A percentile compares a stretch with the other conserved stretches of the same genome.
Conservation (phyloP, 202 grass and related monocot species). For the Cymbopogon flexuosus region DNA sequence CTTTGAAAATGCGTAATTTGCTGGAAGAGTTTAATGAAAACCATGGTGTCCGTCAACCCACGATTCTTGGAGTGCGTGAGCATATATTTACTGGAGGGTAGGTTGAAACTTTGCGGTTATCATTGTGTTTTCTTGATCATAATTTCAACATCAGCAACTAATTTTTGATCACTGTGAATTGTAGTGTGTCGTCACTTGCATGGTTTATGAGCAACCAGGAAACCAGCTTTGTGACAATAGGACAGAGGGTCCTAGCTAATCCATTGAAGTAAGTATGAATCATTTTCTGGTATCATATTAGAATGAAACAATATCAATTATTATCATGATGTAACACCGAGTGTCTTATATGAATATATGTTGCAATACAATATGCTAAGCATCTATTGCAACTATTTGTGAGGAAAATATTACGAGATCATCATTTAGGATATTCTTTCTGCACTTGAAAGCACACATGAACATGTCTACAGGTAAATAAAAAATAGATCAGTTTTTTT, state of each 20-base stretch:
- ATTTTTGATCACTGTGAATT: conserved; percentile 36
- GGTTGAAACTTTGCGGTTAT: not conserved
- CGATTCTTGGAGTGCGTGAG: conserved; percentile 93
- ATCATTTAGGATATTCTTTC: not conserved
- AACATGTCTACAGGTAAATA: conserved; percentile 16
- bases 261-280: conserved; percentile 82
- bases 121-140: conserved; percentile 5
- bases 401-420: conserved; percentile 12
- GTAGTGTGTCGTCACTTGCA: conserved; percentile 91
- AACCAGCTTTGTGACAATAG: conserved; percentile 94
- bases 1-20: conserved; percentile 92
- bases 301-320: not conserved
- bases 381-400: not conserved
- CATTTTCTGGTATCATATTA: conserved; percentile 18
- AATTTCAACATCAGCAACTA: conserved; percentile 29
- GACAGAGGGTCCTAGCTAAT: conserved; percentile 84
- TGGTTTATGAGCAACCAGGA: conserved; percentile 98
- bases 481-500: not conserved
- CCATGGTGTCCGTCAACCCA: conserved; percentile 71
- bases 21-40: conserved; percentile 93
- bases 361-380: conserved; percentile 2
- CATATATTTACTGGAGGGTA: conserved; percentile 98
- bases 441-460: conserved; percentile 11
- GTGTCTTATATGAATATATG: conserved; percentile 14
- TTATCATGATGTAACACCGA: conserved; percentile 10